Base-by-base conservation (phyloP, 2,329 filamentous ascomycete genomes). In the Tolypocladium tropicale region DNA sequence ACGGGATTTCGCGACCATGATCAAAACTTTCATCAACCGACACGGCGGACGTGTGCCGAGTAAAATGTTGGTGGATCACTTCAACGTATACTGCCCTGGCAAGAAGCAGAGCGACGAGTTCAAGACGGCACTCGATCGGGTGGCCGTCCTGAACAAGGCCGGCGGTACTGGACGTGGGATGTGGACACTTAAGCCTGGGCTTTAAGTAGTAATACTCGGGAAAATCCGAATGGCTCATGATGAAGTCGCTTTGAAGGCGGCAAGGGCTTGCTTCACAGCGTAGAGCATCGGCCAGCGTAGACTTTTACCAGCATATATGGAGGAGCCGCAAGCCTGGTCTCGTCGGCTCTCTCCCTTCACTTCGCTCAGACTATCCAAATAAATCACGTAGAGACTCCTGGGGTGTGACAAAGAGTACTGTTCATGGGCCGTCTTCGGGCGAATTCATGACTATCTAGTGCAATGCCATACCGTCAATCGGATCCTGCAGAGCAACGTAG, bases 1-100 rank as follows among this genome's bases (percentile, higher is more conserved):
- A 0, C 82, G 78, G 57, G 85, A 90, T 57, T 90, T 90, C 63
- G 77, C 83, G 61, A 77, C 76, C 52, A 77, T 89, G 76, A 95
- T 96, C 56, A 84, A 86, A 41, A 82, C 86, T 46, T 97, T 91
- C 63, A 85, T 97, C 61, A 78, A 80, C 49, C 78, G 83, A 28
- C 90, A 95, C 56, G 88, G 89, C 11, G 91, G 91, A 4, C 80
- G 82, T 36, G 89, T 89, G 6, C 85, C 89, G 6, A 92, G 88
- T 46, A 90, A 95, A 73, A 86, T 90, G 77, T 72, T 96, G 49
- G 88, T 96, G 28, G 89, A 95, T 65, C 90, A 96, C 65, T 97
- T 96, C 70, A 90, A 92, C 70, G 82, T 83, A 16, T 88, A 85
- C 64, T 95, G 90, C 67, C 70, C 71, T 0, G 68, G 68, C 2